Conservation (phyloP, 2,329 filamentous ascomycete genomes). For the Sporothrix dimorphospora region DNA sequence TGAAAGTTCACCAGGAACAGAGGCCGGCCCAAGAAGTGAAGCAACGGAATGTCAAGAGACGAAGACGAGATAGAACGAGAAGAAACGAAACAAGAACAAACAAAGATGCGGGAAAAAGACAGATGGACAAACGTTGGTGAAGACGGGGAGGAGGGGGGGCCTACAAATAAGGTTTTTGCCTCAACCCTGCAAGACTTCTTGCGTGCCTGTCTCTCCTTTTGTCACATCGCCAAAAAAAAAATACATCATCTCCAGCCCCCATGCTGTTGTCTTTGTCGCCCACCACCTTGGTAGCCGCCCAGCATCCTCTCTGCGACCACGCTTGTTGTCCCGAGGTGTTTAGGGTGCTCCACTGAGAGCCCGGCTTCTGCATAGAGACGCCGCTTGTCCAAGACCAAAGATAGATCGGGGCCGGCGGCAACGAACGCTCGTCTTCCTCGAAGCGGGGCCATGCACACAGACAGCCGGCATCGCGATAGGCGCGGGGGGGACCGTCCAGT, state of each 20-base stretch:
- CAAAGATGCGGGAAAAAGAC: not conserved
- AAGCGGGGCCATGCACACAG: not conserved
- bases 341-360: not conserved
- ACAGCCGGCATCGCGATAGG: conserved; percentile 8
- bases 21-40: not conserved
- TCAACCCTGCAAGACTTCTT: not conserved
- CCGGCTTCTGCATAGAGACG: not conserved
- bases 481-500: not conserved
- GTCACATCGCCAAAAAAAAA: not conserved
- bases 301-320: not conserved
- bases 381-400: not conserved
- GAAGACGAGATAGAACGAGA: not conserved
- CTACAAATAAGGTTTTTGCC: conserved; percentile 18
- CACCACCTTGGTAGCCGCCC: not conserved
- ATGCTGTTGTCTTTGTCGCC: not conserved
- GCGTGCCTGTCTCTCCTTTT: not conserved
- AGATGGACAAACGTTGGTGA: not conserved
- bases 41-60: not conserved
- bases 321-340: not conserved
- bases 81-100: not conserved
- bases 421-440: not conserved
- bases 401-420: conserved; percentile 2
- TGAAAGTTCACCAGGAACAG: conserved; percentile 21
- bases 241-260: not conserved
- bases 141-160: not conserved